A percentile compares a stretch with the other conserved stretches of the same genome.
phyloP scores from a whole-genome alignment of 2,329 filamentous ascomycete species.

The Ilyonectria sp. region DNA sequence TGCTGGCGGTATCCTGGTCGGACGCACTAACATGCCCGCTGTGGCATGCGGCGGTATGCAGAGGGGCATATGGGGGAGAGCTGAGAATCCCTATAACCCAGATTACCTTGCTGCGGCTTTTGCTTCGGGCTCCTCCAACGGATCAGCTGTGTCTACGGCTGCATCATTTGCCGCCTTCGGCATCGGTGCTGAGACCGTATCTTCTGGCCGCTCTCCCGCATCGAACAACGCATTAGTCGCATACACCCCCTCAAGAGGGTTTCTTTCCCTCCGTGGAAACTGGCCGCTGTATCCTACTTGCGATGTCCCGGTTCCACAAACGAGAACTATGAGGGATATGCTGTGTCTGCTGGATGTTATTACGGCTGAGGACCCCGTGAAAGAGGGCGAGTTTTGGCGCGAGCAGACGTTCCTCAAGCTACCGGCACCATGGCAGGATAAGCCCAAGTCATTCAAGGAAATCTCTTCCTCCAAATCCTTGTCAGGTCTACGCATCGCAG shows the following conservation, averaged over 20 bases:
- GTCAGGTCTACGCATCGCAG: conserved; percentile 61
- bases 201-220: conserved; percentile 68
- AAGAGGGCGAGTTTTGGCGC: conserved; percentile 67
- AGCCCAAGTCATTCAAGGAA: conserved; percentile 52
- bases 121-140: conserved; percentile 71
- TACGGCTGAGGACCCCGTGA: conserved; percentile 57
- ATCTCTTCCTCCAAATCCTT: conserved; percentile 53
- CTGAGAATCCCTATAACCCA: conserved; percentile 69
- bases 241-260: conserved; percentile 68
- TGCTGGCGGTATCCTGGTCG: conserved; percentile 51
- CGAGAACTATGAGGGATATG: conserved; percentile 65
- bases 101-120: conserved; percentile 69
- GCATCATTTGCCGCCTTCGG: conserved; percentile 67
- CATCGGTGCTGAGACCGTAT: conserved; percentile 69
- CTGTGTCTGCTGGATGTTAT: conserved; percentile 64
- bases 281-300: conserved; percentile 71
- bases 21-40: conserved; percentile 70
- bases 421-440: conserved; percentile 49
- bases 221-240: conserved; percentile 69
- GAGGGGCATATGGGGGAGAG: conserved; percentile 69
- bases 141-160: conserved; percentile 65
- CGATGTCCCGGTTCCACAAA: conserved; percentile 68
- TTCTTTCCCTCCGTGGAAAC: conserved; percentile 66
- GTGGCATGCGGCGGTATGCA: conserved; percentile 73
- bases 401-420: conserved; percentile 62